These are phyloP conservation scores for Xanthoconium separans DNA, from an alignment of 1,284 basidiomycete genomes.

Conservation along the genomic window DNA sequence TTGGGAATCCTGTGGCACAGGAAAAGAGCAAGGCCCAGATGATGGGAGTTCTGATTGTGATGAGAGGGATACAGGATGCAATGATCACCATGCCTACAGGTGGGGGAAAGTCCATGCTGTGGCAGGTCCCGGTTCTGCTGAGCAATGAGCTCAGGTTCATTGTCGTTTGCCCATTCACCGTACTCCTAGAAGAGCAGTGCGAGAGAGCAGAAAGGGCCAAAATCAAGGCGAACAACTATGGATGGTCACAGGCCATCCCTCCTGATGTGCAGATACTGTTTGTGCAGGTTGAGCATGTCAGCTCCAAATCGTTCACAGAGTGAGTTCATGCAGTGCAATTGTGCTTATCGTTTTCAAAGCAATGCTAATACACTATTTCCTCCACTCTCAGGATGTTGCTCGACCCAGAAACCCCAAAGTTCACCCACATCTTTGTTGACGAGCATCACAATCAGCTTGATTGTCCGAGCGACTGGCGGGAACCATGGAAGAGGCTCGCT, in stretches of 20 bases:
- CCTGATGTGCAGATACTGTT: background rate
- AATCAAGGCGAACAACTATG: background rate
- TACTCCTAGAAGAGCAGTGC: background rate
- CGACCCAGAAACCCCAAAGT: background rate
- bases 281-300: conserved; percentile 1
- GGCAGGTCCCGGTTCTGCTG: background rate
- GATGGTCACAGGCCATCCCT: background rate
- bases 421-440: background rate
- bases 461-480: background rate
- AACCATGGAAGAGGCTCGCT: background rate
- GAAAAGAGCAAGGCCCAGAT: background rate
- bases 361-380: background rate
- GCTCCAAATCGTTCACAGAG: background rate
- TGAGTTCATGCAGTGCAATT: too few species aligned
- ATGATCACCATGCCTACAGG: background rate
- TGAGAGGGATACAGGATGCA: background rate
- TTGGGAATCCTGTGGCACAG: background rate
- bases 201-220: background rate
- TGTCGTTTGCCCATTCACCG: background rate
- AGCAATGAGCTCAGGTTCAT: background rate
- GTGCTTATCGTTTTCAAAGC: too few species aligned
- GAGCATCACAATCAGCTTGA: conserved; percentile 2
- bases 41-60: background rate
- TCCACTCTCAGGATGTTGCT: background rate
- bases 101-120: background rate